Evolutionary conservation across 352 stramenopile genomes (phyloP), one percentile per base, ranked within the genome.

Genomic region (Pythium oligandrum): DNA sequence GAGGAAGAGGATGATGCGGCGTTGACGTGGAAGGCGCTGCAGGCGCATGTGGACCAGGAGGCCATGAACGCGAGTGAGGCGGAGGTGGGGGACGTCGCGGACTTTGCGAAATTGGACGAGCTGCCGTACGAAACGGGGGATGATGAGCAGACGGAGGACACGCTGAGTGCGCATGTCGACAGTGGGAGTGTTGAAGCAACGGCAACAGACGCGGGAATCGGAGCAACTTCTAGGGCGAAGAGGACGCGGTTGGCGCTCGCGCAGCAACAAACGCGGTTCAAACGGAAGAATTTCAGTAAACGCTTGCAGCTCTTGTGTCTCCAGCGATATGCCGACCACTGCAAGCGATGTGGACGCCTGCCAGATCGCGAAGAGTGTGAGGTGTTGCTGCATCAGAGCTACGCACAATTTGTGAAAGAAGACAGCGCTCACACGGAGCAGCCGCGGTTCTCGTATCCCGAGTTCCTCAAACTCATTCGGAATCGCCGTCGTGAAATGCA

Each of bases 251-350:
- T 26, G 17, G 17, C 17, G 17, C 17, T 26, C 17, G 17, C 0
- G 17, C 17, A 26, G 17, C 17, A 26, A 26, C 17, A 26, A 26
- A 58, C 65, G 48, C 56, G 73, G 6, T 59, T 70, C 32, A 89
- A 89, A 60, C 75, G 78, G 40, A 86, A 80, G 49, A 87, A 85
- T 66, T 76, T 87, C 46, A 87, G 74, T 57, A 87, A 89, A 53
- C 56, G 74, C 48, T 56, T 89, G 7, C 78, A 89, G 55, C 60
- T 87, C 37, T 46, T 83, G 30, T 73, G 75, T 56, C 70, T 89
- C 6, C 62, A 81, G 58, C 63, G 70, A 4, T 89, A 89, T 51
- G 78, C 72, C 4, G 62, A 72, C 38, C 68, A 71, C 38, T 59
- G 64, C 31, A 66, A 66, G 4, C 56, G 65, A 6, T 61, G 71